Conservation (phyloP, 345 rosid genomes). For the Brassica incana region DNA sequence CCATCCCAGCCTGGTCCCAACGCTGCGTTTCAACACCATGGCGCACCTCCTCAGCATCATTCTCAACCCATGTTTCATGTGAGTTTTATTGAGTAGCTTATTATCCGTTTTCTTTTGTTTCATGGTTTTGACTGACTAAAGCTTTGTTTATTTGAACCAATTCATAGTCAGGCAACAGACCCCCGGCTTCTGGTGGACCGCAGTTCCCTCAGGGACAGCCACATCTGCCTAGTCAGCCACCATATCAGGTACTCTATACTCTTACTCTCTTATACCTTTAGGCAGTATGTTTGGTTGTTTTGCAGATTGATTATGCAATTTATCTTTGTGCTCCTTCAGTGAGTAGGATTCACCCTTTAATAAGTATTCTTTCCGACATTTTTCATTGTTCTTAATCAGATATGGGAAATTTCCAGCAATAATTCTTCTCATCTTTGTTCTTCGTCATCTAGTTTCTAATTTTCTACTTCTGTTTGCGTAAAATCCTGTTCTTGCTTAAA, state of each 20-base stretch:
- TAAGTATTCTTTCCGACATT: not conserved
- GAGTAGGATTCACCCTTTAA: conserved; percentile 2
- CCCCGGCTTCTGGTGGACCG: conserved; percentile 56
- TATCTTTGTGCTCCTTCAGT: not conserved
- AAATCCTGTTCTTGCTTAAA: not conserved
- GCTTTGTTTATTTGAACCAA: conserved; percentile 34
- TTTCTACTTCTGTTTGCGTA: not conserved
- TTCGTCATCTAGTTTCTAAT: not conserved
- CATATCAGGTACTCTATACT: conserved; percentile 57
- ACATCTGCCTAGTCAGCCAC: conserved; percentile 56
- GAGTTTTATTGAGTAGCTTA: conserved; percentile 40
- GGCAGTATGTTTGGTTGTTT: not conserved
- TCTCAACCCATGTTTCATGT: conserved; percentile 59
- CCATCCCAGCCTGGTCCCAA: conserved; percentile 58
- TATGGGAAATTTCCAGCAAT: not conserved
- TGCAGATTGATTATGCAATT: conserved; percentile 7
- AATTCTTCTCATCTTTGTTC: not conserved
- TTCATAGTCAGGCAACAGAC: conserved; percentile 55
- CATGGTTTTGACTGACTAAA: conserved; percentile 9
- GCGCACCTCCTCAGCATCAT: conserved; percentile 53
- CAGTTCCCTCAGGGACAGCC: conserved; percentile 74
- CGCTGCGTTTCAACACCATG: conserved; percentile 67
- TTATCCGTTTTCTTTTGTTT: not conserved
- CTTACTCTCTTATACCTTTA: conserved; percentile 7
- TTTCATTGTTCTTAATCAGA: not conserved